These are phyloP conservation scores for Bonia amplexicaulis DNA, from an alignment of 176 grass and related monocot genomes.

Conservation along the genomic window DNA sequence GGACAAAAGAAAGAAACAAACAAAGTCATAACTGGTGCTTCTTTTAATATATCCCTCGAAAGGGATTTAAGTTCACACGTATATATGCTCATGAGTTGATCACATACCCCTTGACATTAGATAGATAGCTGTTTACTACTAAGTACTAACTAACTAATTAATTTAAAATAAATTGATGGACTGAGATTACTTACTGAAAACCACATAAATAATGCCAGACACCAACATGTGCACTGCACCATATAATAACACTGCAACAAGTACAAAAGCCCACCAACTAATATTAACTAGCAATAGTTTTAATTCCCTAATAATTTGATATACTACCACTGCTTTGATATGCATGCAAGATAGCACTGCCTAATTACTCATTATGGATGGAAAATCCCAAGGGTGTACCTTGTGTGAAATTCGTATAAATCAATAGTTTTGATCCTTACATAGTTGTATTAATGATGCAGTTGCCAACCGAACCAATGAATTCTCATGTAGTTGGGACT, in stretches of 20 bases:
- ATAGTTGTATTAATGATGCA: background rate
- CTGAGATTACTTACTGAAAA: conserved; percentile 8
- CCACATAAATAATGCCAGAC: background rate
- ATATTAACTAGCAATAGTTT: conserved; percentile 12
- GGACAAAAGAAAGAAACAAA: conserved; percentile 27
- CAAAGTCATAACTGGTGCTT: conserved; percentile 4
- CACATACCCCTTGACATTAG: background rate
- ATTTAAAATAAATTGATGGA: background rate
- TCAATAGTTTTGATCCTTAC: conserved; percentile 12
- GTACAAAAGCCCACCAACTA: background rate
- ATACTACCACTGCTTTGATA: background rate
- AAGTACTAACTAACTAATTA: background rate
- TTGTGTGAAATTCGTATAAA: background rate
- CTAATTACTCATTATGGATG: background rate
- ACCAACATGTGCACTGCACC: background rate
- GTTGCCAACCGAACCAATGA: conserved; percentile 11
- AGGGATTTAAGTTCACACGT: conserved; percentile 25
- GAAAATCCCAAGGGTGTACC: conserved; percentile 24
- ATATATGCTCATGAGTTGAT: background rate
- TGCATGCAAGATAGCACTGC: background rate
- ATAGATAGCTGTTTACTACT: background rate
- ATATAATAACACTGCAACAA: background rate
- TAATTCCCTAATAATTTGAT: conserved; percentile 30
- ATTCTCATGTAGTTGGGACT: background rate
- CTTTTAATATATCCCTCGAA: background rate